Percentiles rank a stretch among this genome's conserved stretches.
phyloP scores from a whole-genome alignment of 2,329 filamentous ascomycete species.

The Hymenoscyphus repandus region DNA sequence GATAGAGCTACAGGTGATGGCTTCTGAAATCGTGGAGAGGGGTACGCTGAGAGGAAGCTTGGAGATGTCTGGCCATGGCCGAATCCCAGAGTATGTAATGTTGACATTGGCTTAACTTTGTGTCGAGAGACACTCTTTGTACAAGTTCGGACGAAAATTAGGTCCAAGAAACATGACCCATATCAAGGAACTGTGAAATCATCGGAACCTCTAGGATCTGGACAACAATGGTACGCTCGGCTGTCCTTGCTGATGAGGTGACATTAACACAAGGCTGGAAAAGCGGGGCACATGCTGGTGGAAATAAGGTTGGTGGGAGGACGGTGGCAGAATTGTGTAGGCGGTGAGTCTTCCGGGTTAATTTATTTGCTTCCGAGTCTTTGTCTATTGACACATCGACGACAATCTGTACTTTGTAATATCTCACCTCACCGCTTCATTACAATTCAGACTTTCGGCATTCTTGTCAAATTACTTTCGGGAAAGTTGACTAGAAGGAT shows the following conservation, averaged over 20 bases:
- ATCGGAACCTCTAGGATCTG: background rate
- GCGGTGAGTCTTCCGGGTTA: background rate
- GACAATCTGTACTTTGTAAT: background rate
- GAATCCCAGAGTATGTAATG: background rate
- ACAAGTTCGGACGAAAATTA: background rate
- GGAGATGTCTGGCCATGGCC: background rate
- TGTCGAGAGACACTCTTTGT: background rate
- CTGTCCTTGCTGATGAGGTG: background rate
- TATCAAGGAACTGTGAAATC: background rate
- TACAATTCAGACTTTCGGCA: background rate
- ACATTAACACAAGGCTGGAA: conserved; percentile 2
- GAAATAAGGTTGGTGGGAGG: background rate
- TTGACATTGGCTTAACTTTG: background rate
- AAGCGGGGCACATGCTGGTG: background rate
- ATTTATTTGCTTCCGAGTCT: background rate
- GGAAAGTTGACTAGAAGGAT: background rate
- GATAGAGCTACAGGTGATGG: background rate
- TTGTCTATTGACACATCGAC: background rate
- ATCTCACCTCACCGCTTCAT: background rate
- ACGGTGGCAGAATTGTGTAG: conserved; percentile 1
- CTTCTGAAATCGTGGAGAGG: background rate
- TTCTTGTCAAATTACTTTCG: background rate
- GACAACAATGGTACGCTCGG: too few relatives aligned
- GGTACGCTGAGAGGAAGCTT: background rate
- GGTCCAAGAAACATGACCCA: background rate